A percentile compares a stretch with the other conserved stretches of the same genome.
Evolutionary conservation across 768 basidiomycete species (phyloP).

Genomic region (Nevesoporus exiguus): DNA sequence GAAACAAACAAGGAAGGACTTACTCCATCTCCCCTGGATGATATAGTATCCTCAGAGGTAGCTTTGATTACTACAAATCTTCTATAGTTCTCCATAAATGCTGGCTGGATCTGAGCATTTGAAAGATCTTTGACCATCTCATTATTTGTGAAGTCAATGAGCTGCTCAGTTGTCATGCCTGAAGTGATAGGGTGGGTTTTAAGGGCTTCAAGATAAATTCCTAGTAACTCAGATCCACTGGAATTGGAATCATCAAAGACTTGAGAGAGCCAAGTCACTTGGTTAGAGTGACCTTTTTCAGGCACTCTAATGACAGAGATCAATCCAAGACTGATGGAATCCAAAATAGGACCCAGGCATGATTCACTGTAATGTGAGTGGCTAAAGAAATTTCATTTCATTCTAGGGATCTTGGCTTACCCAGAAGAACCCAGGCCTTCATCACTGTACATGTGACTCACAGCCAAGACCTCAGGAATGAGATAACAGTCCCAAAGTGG

Average conservation of each 20-base stretch:
- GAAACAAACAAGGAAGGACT: slow-evolving; percentile 16
- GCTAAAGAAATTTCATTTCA: background rate
- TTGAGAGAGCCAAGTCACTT: slow-evolving; percentile 25
- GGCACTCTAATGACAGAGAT: slow-evolving; percentile 54
- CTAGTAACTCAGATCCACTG: slow-evolving; percentile 39
- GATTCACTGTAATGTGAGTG: slow-evolving; percentile 4
- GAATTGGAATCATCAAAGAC: slow-evolving; percentile 14
- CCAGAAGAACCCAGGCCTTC: background rate
- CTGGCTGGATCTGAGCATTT: slow-evolving; percentile 59
- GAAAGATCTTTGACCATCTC: slow-evolving; percentile 49
- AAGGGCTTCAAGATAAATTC: slow-evolving; percentile 34
- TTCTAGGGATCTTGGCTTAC: slow-evolving; percentile 6
- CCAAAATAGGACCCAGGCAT: slow-evolving; percentile 22
- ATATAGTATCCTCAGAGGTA: slow-evolving; percentile 28
- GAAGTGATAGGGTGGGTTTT: slow-evolving; percentile 28
- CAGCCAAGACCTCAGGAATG: slow-evolving; percentile 59
- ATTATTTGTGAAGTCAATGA: slow-evolving; percentile 38
- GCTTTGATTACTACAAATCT: slow-evolving; percentile 61
- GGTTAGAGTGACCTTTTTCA: slow-evolving; percentile 27
- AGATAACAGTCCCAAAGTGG: slow-evolving; percentile 69
- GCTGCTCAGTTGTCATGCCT: slow-evolving; percentile 33
- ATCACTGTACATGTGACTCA: slow-evolving; percentile 24
- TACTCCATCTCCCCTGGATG: slow-evolving; percentile 44
- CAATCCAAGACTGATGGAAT: slow-evolving; percentile 47
- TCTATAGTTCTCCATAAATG: slow-evolving; percentile 56